A percentile compares a stretch with the other conserved stretches of the same genome.
Evolutionary conservation across 2,329 filamentous ascomycete genomes (phyloP).

Genomic region (Epichloe gansuensis): DNA sequence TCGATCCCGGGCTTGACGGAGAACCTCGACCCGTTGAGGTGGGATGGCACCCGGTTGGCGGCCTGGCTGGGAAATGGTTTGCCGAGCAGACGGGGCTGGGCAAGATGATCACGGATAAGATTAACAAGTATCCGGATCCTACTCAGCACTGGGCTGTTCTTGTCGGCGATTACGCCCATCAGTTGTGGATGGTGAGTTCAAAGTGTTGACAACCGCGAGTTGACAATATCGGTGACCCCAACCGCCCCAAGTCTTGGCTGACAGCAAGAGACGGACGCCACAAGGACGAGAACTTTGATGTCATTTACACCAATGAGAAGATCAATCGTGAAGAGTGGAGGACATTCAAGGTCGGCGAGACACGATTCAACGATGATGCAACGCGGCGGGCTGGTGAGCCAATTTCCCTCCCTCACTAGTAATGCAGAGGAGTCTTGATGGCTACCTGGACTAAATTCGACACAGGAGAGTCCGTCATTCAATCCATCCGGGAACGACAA

Average conservation of each 20-base stretch:
- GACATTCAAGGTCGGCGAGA: constrained; percentile 38
- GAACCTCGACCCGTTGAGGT: constrained; percentile 30
- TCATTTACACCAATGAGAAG: constrained; percentile 42
- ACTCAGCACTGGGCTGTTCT: constrained; percentile 49
- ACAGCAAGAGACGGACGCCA: neutral
- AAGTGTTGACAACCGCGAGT: neutral
- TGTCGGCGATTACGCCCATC: constrained; percentile 40
- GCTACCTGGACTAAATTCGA: neutral
- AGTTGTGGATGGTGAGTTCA: constrained; percentile 43
- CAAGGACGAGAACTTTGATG: constrained; percentile 38
- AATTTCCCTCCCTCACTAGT: neutral
- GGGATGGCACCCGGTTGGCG: constrained; percentile 46
- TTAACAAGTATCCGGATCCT: constrained; percentile 42
- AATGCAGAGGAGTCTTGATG: neutral
- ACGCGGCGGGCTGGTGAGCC: constrained; percentile 32
- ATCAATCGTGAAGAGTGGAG: constrained; percentile 34
- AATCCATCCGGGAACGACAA: constrained; percentile 33
- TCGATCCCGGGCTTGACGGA: constrained; percentile 17
- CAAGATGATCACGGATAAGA: constrained; percentile 41
- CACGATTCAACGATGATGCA: constrained; percentile 41
- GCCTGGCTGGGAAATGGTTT: constrained; percentile 44
- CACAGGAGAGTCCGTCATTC: constrained; percentile 38
- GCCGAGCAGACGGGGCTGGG: constrained; percentile 42
- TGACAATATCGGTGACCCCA: neutral
- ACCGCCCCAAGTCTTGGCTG: neutral